phyloP scores from a whole-genome alignment of 345 rosid genomes.

The Populus deltoides region DNA sequence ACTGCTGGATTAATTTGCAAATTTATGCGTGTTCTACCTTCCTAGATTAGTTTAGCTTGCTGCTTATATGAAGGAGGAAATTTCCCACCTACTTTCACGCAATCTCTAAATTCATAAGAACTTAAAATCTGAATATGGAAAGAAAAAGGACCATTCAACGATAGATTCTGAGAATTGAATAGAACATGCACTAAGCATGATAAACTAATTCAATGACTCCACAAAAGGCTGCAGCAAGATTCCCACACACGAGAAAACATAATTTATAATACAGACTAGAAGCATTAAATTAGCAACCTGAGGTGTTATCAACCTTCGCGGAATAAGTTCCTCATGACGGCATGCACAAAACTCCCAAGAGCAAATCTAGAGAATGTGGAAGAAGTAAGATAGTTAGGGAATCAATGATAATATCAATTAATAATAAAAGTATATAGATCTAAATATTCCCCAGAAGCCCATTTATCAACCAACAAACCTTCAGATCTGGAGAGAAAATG shows the following conservation, averaged over 20 bases:
- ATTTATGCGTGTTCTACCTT: background rate
- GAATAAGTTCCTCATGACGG: slow-evolving; percentile 95
- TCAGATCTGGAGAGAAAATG: slow-evolving; percentile 87
- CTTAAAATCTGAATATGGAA: background rate
- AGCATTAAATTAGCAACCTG: slow-evolving; percentile 47
- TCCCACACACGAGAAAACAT: background rate
- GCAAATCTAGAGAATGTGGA: slow-evolving; percentile 54
- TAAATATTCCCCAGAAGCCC: background rate
- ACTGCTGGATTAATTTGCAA: background rate
- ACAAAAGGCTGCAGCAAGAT: background rate
- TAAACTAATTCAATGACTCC: background rate
- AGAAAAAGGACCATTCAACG: background rate
- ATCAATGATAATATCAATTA: background rate
- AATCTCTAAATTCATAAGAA: background rate
- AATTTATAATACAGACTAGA: background rate
- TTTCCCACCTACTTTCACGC: background rate
- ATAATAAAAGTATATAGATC: background rate
- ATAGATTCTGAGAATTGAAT: background rate
- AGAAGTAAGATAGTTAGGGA: background rate
- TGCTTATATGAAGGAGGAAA: background rate
- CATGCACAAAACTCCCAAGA: slow-evolving; percentile 99
- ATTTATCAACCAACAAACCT: slow-evolving; percentile 36
- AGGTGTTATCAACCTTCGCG: slow-evolving; percentile 78
- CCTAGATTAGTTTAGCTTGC: background rate
- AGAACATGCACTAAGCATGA: background rate